Percentiles rank a stretch among this genome's conserved stretches.
phyloP scores from a whole-genome alignment of 768 basidiomycete genomes.

The Lyophyllum decastes region DNA sequence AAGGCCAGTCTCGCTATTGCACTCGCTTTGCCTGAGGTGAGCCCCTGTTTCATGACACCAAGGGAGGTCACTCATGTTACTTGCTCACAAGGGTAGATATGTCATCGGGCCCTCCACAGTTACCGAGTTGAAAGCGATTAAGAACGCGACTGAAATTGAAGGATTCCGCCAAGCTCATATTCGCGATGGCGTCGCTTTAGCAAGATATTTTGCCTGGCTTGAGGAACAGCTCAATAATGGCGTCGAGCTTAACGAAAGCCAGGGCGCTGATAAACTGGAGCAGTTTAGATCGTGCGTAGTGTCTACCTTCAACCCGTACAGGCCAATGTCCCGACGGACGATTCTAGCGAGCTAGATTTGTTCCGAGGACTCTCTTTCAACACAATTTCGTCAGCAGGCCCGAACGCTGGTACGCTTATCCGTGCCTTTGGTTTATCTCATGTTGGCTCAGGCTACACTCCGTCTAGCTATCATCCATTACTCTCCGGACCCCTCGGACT shows the following conservation, averaged over 20 bases:
- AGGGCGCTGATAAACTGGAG: constrained; percentile 80
- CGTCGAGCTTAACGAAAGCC: constrained; percentile 68
- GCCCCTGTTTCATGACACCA: constrained; percentile 2
- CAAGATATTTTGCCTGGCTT: constrained; percentile 92
- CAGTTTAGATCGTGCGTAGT: constrained; percentile 75
- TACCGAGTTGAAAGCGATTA: constrained; percentile 78
- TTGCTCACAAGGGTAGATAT: constrained; percentile 49
- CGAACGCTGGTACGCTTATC: constrained; percentile 77
- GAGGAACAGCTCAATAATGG: constrained; percentile 77
- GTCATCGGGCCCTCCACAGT: constrained; percentile 69
- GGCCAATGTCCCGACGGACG: not conserved
- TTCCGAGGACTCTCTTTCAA: constrained; percentile 90
- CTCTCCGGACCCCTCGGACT: constrained; percentile 71
- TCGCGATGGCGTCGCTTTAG: constrained; percentile 86
- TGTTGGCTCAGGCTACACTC: not conserved
- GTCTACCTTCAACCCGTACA: not conserved
- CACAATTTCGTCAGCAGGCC: constrained; percentile 91
- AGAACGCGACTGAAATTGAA: constrained; percentile 79
- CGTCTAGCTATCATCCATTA: constrained; percentile 90
- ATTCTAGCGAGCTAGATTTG: constrained; percentile 63
- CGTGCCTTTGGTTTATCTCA: not conserved
- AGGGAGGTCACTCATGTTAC: not conserved
- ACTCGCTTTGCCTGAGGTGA: constrained; percentile 72
- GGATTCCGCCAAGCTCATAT: constrained; percentile 90
- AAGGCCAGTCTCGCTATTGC: constrained; percentile 83